phyloP scores from a whole-genome alignment of 176 grass and related monocot genomes.

The Triticum urartu region DNA sequence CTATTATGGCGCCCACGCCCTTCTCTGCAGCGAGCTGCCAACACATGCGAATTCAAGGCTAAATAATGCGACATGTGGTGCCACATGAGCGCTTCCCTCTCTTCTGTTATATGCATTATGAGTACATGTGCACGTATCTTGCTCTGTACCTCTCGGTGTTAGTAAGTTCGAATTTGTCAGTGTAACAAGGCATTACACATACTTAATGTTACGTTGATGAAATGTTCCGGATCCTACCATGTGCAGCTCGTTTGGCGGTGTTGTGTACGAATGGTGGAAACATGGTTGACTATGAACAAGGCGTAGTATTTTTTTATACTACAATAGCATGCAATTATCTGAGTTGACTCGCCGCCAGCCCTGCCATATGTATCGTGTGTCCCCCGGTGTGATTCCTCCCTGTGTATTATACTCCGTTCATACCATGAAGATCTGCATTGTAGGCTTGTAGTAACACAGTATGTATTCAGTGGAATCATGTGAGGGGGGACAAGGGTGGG shows the following conservation, averaged over 20 bases:
- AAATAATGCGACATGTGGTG: constrained; percentile 7
- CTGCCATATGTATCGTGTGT: not conserved
- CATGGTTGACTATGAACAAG: not conserved
- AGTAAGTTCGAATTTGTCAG: not conserved
- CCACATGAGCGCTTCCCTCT: not conserved
- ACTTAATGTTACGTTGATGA: no score
- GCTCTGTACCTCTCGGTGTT: not conserved
- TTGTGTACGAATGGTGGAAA: not conserved
- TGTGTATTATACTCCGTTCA: not conserved
- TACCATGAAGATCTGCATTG: not conserved
- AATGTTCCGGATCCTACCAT: not conserved
- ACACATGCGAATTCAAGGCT: not conserved
- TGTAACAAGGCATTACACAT: no score
- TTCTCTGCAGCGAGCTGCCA: not conserved
- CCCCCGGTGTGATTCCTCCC: not conserved
- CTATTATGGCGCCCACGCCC: constrained; percentile 1
- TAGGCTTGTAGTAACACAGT: not conserved
- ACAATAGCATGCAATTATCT: not conserved
- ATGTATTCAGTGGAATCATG: not conserved
- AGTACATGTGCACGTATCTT: not conserved
- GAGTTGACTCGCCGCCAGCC: not conserved
- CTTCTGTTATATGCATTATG: not conserved
- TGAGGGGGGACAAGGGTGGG: not conserved
- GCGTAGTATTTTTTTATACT: not conserved
- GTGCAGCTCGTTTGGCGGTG: not conserved